phyloP scores from a whole-genome alignment of 2,329 filamentous ascomycete species.

The Neocucurbitaria cava region DNA sequence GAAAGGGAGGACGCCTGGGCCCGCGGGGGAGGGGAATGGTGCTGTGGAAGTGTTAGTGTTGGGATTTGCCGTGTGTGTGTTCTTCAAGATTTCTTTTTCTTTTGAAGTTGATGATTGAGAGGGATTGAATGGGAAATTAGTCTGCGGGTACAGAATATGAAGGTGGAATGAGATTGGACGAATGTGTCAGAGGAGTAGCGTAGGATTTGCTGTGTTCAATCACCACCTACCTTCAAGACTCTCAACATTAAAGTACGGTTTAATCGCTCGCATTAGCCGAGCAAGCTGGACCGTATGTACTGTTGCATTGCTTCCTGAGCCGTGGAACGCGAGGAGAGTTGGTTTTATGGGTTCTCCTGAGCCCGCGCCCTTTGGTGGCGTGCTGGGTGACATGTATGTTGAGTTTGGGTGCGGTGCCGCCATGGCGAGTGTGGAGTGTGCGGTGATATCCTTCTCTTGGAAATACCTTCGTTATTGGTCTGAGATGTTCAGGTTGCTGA shows the following conservation, averaged over 20 bases:
- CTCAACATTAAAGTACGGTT: slow-evolving; percentile 34
- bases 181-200: too few species aligned
- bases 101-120: too few species aligned
- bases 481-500: background rate
- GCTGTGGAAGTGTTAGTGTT: slow-evolving; percentile 20
- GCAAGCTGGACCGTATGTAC: slow-evolving; percentile 45
- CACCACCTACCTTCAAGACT: slow-evolving; percentile 32
- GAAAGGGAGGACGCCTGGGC: slow-evolving; percentile 47
- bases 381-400: background rate
- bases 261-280: slow-evolving; percentile 33
- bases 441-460: background rate
- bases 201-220: too few species aligned
- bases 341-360: slow-evolving; percentile 27
- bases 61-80: too few species aligned
- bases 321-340: slow-evolving; percentile 46
- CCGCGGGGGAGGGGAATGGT: slow-evolving; percentile 41
- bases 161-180: background rate
- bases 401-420: background rate
- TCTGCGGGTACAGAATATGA: too few species aligned
- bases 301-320: slow-evolving; percentile 42
- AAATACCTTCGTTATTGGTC: background rate
- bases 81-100: too few species aligned
- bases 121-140: too few species aligned
- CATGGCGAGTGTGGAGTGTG: background rate
- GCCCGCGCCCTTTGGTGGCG: background rate